Evolutionary conservation across 345 rosid species (phyloP).

Genomic region (Citrus sp.): DNA sequence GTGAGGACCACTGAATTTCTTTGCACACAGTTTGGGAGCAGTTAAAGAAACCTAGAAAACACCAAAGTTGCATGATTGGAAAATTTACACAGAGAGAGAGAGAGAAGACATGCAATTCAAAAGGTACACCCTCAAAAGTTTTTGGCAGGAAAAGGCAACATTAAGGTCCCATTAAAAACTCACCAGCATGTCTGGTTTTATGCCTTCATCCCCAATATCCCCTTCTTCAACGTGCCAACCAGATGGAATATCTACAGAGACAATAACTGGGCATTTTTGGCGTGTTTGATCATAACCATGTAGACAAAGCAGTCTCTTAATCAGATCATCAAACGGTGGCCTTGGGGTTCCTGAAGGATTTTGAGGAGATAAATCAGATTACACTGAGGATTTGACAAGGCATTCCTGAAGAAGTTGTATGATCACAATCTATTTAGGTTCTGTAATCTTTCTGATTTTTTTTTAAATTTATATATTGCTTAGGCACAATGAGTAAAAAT

Average conservation of each 20-base stretch:
- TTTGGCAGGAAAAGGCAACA: constrained; percentile 7
- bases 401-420: not conserved
- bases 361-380: constrained; percentile 8
- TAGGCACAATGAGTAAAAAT: not conserved
- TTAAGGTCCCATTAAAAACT: constrained; percentile 17
- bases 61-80: constrained; percentile 18
- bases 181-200: constrained; percentile 97
- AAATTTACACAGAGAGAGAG: not conserved
- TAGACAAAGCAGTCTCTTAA: constrained; percentile 49
- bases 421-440: not conserved
- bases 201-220: constrained; percentile 59
- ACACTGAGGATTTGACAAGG: not conserved
- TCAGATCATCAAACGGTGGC: constrained; percentile 82
- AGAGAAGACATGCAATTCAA: not conserved
- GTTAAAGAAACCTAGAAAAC: constrained; percentile 85
- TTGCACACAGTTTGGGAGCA: constrained; percentile 89
- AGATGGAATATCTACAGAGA: constrained; percentile 91
- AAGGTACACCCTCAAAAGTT: not conserved
- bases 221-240: constrained; percentile 99
- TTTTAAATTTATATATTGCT: too few relatives aligned
- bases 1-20: constrained; percentile 72
- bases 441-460: not conserved
- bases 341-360: constrained; percentile 72
- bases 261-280: constrained; percentile 47
- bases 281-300: constrained; percentile 29